phyloP scores from a whole-genome alignment of 2,329 filamentous ascomycete genomes.

The Amesomyces nigricolor region DNA sequence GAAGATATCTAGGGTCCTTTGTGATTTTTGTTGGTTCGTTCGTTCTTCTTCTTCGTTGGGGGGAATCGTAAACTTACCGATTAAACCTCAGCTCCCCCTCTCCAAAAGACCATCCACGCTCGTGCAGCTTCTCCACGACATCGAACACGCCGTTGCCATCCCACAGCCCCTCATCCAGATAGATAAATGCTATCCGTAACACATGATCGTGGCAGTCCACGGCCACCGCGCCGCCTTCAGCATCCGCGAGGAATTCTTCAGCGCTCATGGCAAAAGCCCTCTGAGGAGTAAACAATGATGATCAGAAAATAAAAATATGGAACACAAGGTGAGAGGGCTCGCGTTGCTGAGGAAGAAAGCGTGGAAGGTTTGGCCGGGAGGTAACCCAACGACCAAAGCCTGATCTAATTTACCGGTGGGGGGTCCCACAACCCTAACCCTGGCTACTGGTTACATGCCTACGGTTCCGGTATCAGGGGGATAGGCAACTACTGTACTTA shows the following conservation, averaged over 20 bases:
- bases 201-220: slow-evolving; percentile 1
- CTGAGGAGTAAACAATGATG: slow-evolving; percentile 1
- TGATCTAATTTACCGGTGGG: no score
- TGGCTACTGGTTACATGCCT: no score
- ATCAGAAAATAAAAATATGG: neutral
- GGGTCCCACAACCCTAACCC: no score
- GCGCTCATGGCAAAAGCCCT: neutral
- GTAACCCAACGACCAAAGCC: no score
- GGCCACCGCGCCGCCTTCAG: slow-evolving; percentile 4
- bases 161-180: slow-evolving; percentile 4
- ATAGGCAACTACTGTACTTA: no score
- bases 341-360: no score
- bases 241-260: slow-evolving; percentile 3
- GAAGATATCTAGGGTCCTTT: slow-evolving; percentile 1
- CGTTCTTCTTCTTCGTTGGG: neutral
- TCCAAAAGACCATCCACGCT: neutral
- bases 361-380: no score
- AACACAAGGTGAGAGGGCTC: neutral
- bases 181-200: slow-evolving; percentile 5
- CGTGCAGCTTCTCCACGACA: slow-evolving; percentile 6
- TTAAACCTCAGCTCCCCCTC: slow-evolving; percentile 1
- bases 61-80: slow-evolving; percentile 2
- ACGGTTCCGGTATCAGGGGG: no score
- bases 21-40: neutral
- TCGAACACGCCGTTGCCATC: slow-evolving; percentile 4